Conservation (phyloP, 1,284 basidiomycete genomes). For the Austroboletus rostrupii region DNA sequence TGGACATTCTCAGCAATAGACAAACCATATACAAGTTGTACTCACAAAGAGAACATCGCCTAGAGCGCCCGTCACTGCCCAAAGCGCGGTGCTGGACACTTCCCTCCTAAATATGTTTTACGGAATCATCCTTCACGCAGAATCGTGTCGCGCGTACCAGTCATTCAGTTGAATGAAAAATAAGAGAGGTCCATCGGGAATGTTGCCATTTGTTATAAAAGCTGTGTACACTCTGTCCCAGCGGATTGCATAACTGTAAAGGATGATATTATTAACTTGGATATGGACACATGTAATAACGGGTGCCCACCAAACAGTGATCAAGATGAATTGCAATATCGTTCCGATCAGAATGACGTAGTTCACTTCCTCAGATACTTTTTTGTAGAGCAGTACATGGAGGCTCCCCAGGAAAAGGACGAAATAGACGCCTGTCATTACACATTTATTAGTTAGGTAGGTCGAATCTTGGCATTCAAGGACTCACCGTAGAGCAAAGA, state of each 20-base stretch:
- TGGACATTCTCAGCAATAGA: not conserved
- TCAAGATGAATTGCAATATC: slow-evolving; percentile 9
- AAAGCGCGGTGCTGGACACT: slow-evolving; percentile 6
- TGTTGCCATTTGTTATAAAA: slow-evolving; percentile 6
- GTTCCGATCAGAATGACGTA: slow-evolving; percentile 3
- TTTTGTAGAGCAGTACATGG: slow-evolving; percentile 4
- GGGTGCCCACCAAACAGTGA: slow-evolving; percentile 4
- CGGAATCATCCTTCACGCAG: not conserved
- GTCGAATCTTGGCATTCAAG: not conserved
- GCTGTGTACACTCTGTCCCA: slow-evolving; percentile 9
- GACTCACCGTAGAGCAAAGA: slow-evolving; percentile 9
- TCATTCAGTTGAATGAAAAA: slow-evolving; percentile 5
- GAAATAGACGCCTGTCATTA: slow-evolving; percentile 4
- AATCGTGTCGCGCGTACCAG: slow-evolving; percentile 3
- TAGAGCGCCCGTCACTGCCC: slow-evolving; percentile 5
- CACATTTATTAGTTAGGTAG: not conserved
- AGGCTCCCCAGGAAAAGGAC: slow-evolving; percentile 9
- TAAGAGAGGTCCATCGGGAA: slow-evolving; percentile 4
- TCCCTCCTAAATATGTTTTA: slow-evolving; percentile 3
- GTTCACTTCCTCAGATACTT: not conserved
- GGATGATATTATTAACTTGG: not conserved
- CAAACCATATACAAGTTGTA: not conserved
- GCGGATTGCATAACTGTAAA: slow-evolving; percentile 7
- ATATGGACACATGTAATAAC: no score
- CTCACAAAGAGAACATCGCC: slow-evolving; percentile 12